Base-by-base conservation (phyloP, 1,284 basidiomycete species). In the Ceratobasidium sp. region DNA sequence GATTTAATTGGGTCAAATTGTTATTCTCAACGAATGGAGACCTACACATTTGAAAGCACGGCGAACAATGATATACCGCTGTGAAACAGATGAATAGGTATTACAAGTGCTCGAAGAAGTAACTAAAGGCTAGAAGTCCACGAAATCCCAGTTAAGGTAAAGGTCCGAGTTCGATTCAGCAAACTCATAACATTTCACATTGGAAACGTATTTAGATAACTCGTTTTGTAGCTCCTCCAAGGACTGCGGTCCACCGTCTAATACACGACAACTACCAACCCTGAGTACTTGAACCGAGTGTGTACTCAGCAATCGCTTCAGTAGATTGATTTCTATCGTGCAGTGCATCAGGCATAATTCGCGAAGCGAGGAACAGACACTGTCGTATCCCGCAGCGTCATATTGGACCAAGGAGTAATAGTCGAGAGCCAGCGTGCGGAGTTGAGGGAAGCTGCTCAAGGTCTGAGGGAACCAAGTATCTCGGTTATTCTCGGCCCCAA, bases 221-320 rank as follows among this genome's bases (percentile, higher is more conserved):
- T 42, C 28, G 4, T 33, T 33, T 33, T 33, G 33, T 33, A 33
- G 1, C 15, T 40, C 28, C 2, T 13, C 60, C 28, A 58, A 58
- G n/a, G n/a, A 13, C 20, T 61, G 6, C 15, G 28, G 20, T 42
- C 15, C 42, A 33, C 40, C 61, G 9, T 42, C 33, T n/a, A 44
- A 2, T 10, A 55, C 10, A 9, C 3, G 28, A 28, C 66, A 55
- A 26, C 49, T 12, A 1, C 23, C 13, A 20, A 68, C 13, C 7
- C 49, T 53, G 5, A 68, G 66, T 23, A 53, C 51, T n/a, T 68
- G 46, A 33, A 53, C 46, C 9, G 49, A 51, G 66, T 55, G 49
- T 4, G n/a, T 7, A 2, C 3, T 3, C 6, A 68, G 26, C 4
- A 68, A 51, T 20, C n/a, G 3, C 18, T 51, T 23, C 1, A 46